phyloP scores from a whole-genome alignment of 257 asterid genomes.

The Rubia yunnanensis region DNA sequence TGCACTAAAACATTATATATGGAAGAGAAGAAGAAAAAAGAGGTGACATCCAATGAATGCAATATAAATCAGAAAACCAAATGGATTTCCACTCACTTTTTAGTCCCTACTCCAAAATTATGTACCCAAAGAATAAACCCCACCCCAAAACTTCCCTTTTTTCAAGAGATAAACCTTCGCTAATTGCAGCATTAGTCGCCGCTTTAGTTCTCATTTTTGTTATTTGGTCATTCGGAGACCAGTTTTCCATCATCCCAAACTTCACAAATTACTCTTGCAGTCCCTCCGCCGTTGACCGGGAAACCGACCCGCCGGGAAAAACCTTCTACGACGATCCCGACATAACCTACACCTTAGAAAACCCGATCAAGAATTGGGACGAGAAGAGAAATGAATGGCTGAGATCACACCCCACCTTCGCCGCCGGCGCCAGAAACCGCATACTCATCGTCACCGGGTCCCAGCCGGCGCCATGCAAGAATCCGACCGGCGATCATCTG shows the following conservation, averaged over 20 bases:
- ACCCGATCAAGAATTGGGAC: slow-evolving; percentile 57
- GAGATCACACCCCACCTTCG: slow-evolving; percentile 31
- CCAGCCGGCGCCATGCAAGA: slow-evolving; percentile 53
- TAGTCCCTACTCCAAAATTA: background rate
- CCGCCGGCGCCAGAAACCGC: slow-evolving; percentile 30
- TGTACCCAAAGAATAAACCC: slow-evolving; percentile 19
- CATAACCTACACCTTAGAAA: slow-evolving; percentile 40
- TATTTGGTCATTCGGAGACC: slow-evolving; percentile 29
- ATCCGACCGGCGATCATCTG: slow-evolving; percentile 52
- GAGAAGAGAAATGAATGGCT: slow-evolving; percentile 55
- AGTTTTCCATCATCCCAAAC: slow-evolving; percentile 32
- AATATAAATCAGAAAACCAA: background rate
- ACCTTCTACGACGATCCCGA: slow-evolving; percentile 66
- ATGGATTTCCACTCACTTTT: background rate
- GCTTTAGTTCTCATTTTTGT: slow-evolving; percentile 24
- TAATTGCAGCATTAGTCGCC: slow-evolving; percentile 18
- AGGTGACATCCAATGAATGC: background rate
- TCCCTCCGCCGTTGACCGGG: slow-evolving; percentile 28
- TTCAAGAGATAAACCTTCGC: slow-evolving; percentile 18
- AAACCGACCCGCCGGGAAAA: background rate
- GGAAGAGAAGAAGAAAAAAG: background rate
- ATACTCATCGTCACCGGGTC: slow-evolving; percentile 68
- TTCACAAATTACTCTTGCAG: slow-evolving; percentile 5
- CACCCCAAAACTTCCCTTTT: slow-evolving; percentile 23
- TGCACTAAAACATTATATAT: too few relatives aligned